phyloP scores from a whole-genome alignment of 1,284 basidiomycete genomes.

The Wallemia hederae region DNA sequence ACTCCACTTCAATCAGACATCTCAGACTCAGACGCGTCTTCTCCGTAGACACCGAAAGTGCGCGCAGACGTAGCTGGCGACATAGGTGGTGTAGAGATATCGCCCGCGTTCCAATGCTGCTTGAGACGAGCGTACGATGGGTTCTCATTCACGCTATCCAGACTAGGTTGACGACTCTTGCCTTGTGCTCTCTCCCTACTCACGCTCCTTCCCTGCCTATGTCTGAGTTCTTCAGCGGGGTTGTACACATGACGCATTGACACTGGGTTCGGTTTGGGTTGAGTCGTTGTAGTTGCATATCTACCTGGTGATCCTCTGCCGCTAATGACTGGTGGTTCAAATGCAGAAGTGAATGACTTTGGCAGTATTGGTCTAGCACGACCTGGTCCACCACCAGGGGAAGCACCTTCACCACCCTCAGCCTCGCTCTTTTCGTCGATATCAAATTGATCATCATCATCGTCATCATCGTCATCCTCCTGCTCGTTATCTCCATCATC shows the following conservation, averaged over 20 bases:
- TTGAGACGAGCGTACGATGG: background rate
- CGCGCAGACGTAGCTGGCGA: background rate
- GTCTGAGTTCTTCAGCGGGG: background rate
- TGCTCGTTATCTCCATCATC: slow-evolving; percentile 26
- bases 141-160: background rate
- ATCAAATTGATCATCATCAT: slow-evolving; percentile 51
- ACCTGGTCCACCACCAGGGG: background rate
- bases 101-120: background rate
- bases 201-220: background rate
- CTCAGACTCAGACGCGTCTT: background rate
- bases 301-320: background rate
- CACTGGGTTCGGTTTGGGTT: background rate
- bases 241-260: background rate
- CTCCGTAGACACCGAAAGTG: background rate
- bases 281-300: background rate
- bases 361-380: background rate
- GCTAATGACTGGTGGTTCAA: background rate
- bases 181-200: background rate
- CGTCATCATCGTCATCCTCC: slow-evolving; percentile 22
- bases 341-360: background rate
- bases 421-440: slow-evolving; percentile 32
- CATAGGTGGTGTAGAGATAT: background rate
- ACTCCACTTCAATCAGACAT: background rate
- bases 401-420: background rate
- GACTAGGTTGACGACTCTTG: background rate